Conservation (phyloP, 2,329 filamentous ascomycete species). For the Phyllosticta citrichinensis region DNA sequence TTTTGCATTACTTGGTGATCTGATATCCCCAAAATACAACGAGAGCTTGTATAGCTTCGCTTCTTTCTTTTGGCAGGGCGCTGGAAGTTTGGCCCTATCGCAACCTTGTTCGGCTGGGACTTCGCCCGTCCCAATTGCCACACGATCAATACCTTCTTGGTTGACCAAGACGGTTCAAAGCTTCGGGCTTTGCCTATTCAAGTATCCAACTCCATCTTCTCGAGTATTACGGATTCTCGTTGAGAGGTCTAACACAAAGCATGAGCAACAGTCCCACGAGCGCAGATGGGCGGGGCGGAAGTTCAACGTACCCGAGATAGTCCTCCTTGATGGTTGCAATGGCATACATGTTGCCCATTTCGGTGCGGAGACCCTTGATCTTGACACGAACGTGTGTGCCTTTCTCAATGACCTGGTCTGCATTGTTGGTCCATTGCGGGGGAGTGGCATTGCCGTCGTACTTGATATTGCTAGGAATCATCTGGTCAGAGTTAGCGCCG, state of each 20-base stretch:
- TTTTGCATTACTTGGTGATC: background rate
- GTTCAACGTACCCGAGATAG: constrained; percentile 7
- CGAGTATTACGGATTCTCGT: background rate
- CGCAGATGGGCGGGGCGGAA: background rate
- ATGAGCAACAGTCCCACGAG: background rate
- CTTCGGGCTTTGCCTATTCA: background rate
- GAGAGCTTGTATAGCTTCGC: background rate
- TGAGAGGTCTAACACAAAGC: background rate
- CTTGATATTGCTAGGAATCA: constrained; percentile 85
- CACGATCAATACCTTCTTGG: background rate
- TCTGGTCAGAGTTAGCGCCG: constrained; percentile 38
- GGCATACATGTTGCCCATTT: constrained; percentile 91
- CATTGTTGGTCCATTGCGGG: constrained; percentile 93
- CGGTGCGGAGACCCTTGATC: constrained; percentile 84
- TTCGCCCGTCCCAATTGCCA: background rate
- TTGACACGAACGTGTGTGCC: constrained; percentile 90
- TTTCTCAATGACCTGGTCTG: constrained; percentile 86
- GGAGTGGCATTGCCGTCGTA: constrained; percentile 94
- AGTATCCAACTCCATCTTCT: background rate
- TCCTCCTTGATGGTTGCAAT: constrained; percentile 91
- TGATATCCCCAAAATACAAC: background rate
- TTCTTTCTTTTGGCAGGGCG: background rate
- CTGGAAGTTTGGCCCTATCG: background rate
- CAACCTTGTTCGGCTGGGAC: background rate
- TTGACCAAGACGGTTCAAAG: background rate